Base-by-base conservation (phyloP, 768 basidiomycete species). In the Neoboletus magnificus region DNA sequence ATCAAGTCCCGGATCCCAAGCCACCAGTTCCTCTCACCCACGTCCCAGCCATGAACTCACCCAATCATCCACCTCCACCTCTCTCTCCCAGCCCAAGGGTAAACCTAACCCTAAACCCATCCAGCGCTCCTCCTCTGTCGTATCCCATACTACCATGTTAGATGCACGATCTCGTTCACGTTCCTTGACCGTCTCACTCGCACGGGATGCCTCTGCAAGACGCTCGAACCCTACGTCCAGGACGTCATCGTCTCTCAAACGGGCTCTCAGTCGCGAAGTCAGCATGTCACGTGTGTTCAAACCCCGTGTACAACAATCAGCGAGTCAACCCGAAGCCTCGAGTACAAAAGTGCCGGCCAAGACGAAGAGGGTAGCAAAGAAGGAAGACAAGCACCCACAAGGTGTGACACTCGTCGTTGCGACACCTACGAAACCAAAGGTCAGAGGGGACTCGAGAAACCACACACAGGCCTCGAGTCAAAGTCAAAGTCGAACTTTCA, bases 221-320 rank as follows among this genome's bases (percentile, higher is more conserved):
- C 72, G 74, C n/a, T 58, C 66, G 54, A 57, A 64, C 75, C 22
- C 62, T 13, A 43, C 44, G 15, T 61, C 73, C 63, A 46, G 73
- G 74, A 64, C 75, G 69, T 54, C 63, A 0, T 66, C 66, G 9
- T 68, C 72, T 7, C 82, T 82, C 63, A 82, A 81, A 58, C 77
- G 80, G 11, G 71, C 80, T 1, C 70, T 89, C n/a, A 83, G 77
- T 55, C 79, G 86, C 32, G 87, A 91, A 66, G 77, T 90, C 58
- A 90, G 86, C 71, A 91, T 91, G 89, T 83, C 84, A 18, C 79
- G 87, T 32, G 79, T 72, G 23, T 89, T 89, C 72, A 88, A 83
- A 63, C 77, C 76, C 44, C 53, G 78, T 61, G 54, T 57, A 54
- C 55, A 61, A 46, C 47, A 41, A 20, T 56, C 57, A 22, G 30